Evolutionary conservation across 202 grass and related monocot genomes (phyloP), one percentile per base, ranked within the genome.

Genomic region (Panicum virgatum): DNA sequence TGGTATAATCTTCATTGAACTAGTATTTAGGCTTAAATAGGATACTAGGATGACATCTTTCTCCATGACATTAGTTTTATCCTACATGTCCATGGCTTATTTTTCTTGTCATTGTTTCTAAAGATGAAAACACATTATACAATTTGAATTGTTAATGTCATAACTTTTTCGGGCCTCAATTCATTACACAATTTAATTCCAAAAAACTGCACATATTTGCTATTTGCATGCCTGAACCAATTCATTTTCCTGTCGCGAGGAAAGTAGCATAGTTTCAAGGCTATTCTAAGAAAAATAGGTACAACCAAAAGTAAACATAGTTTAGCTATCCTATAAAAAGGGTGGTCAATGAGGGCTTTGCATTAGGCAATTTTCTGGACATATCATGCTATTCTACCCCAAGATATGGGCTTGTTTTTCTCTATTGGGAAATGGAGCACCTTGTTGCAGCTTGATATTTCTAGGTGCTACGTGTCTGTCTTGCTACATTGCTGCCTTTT

Each of bases 1-100:
- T 72, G 32, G 14, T 43, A 27, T 60, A 30, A 54, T 34, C 44
- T 72, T 50, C 60, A 25, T 72, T n/a, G 26, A 78, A 32, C 37
- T 63, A 72, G 1, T 79, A 79, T 85, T 39, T 16, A 32, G 20
- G 7, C 26, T 30, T 40, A 77, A 47, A 10, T n/a, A 77, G 30
- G 6, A 70, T 27, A 5, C 1, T 30, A 2, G 32, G 32, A 34
- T 34, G 32, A 34, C 32, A 39, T 77, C 2, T 14, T 30, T 84
- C 7, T 43, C 36, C 18, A 20, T 22, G 30, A 29, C 20, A 66
- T 67, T 83, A 36, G 25, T 26, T 66, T 26, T n/a, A 62, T 76
- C 32, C 3, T 46, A 1, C 9, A 15, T 39, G 2, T 37, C 5
- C n/a, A 53, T 53, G 5, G 1, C 43, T 40, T n/a, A 11, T 26